Base-by-base conservation (phyloP, 2,329 filamentous ascomycete species). In the Xylaria sp. region DNA sequence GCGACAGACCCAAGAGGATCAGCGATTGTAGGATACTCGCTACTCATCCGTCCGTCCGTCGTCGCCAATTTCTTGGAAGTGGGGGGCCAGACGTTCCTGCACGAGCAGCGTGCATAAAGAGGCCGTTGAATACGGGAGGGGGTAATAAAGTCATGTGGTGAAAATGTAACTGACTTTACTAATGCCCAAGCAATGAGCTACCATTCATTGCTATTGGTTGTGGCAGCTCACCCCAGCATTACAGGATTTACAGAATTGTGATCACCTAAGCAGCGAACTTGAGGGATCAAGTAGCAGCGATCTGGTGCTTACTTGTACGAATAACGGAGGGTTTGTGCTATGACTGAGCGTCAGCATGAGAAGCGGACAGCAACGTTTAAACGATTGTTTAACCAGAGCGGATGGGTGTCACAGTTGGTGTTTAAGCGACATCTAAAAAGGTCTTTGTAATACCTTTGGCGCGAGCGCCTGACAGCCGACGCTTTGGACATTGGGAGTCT, bases 1-100 rank as follows among this genome's bases (percentile, higher is more conserved):
- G 26, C 59, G 75, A 65, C 76, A 74, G 69, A 66, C 75, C 26
- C 77, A 79, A 63, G 77, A 79, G 36, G 76, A 78, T 38, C 75
- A 75, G 61, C 72, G 76, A 70, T 73, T 74, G 33, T 78, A 78
- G 74, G 64, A 13, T 44, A 2, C 10, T 38, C 11, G 36, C 10
- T 40, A 40, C 65, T 58, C 26, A 38, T 38, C 36, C 36, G 36
- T 40, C 44, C 63, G 36, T 40, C 44, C 63, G 20, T 53, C 17
- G 23, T 23, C 17, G n/a, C 26, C 13, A 46, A 44, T 20, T 28
- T 57, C 56, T 31, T 51, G 46, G 26, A 36, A 48, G 38, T 33
- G 40, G 26, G 40, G 38, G 26, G 36, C 23, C 44, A 63, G 59
- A 26, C 17, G 44, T 17, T 28, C 33, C 51, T 54, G 1, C 28